Percentiles rank a stretch among this genome's conserved stretches.
These are phyloP conservation scores for Colletotrichum sp. DNA, from an alignment of 2,329 filamentous ascomycete genomes.

Conservation along the genomic window DNA sequence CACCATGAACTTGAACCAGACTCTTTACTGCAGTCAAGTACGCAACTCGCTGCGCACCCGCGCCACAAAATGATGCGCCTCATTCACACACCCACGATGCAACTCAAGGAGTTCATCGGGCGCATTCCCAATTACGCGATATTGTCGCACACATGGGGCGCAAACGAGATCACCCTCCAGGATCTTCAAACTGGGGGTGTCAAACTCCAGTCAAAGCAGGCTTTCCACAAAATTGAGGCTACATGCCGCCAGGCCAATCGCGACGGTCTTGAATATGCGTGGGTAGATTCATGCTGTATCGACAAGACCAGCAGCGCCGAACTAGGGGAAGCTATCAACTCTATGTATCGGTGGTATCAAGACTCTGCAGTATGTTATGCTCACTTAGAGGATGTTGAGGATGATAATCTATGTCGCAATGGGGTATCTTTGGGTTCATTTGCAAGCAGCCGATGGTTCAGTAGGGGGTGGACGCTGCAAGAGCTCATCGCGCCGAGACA, in stretches of 20 bases:
- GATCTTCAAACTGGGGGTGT: not conserved
- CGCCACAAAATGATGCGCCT: not conserved
- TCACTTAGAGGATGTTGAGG: conserved; percentile 30
- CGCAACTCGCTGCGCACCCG: not conserved
- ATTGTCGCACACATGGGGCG: not conserved
- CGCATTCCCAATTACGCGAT: not conserved
- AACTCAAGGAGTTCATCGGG: conserved; percentile 3
- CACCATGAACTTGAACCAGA: not conserved
- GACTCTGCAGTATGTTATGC: conserved; percentile 37
- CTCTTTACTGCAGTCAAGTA: not conserved
- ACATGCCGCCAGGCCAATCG: not conserved
- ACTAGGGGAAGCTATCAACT: conserved; percentile 33
- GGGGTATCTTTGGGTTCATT: not conserved
- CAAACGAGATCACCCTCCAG: not conserved
- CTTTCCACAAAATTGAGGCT: not conserved
- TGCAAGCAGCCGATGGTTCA: not conserved
- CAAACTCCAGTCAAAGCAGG: not conserved
- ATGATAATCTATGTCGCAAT: not conserved
- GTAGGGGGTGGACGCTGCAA: not conserved
- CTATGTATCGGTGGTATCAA: conserved; percentile 36
- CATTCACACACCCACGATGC: not conserved
- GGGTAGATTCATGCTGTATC: conserved; percentile 41
- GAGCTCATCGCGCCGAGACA: not conserved
- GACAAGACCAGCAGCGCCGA: conserved; percentile 36
- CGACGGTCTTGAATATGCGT: conserved; percentile 30